Conservation (phyloP, 2,329 filamentous ascomycete species). For the Neonectria faginata region DNA sequence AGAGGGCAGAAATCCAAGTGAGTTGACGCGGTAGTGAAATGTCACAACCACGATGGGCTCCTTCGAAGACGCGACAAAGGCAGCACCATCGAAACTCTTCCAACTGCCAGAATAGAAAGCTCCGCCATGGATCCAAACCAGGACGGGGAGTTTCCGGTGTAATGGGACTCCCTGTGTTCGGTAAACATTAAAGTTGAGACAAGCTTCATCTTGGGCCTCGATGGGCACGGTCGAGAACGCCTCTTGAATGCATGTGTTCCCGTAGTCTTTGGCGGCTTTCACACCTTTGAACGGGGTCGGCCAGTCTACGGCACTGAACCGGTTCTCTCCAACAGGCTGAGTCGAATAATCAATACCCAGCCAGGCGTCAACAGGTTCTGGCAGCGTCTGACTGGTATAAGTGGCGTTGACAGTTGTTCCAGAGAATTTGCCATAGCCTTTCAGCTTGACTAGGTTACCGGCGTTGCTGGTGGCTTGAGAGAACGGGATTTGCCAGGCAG, state of each 20-base stretch:
- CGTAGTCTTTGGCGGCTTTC: conserved; percentile 53
- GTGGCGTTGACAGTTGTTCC: conserved; percentile 37
- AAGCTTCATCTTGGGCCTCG: conserved; percentile 49
- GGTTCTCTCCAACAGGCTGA: conserved; percentile 54
- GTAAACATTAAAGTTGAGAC: conserved; percentile 56
- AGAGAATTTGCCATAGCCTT: conserved; percentile 37
- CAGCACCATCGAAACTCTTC: conserved; percentile 51
- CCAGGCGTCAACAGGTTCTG: conserved; percentile 57
- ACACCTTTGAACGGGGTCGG: conserved; percentile 55
- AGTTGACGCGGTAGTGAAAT: conserved; percentile 57
- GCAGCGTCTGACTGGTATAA: conserved; percentile 24
- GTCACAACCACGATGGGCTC: conserved; percentile 58
- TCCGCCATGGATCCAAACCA: conserved; percentile 57
- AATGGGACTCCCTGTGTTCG: conserved; percentile 50
- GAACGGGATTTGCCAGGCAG: conserved; percentile 22
- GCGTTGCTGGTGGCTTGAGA: conserved; percentile 18
- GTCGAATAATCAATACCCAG: conserved; percentile 60
- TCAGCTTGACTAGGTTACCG: conserved; percentile 30
- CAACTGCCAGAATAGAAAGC: conserved; percentile 51
- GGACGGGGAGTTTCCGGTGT: conserved; percentile 51
- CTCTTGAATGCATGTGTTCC: conserved; percentile 58
- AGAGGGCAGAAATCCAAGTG: conserved; percentile 59
- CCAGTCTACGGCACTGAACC: conserved; percentile 56
- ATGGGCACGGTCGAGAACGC: conserved; percentile 23
- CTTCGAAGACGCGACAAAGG: conserved; percentile 47